These are phyloP conservation scores for Aspergillus heteromorphus DNA, from an alignment of 495 filamentous ascomycete species.

Conservation along the genomic window DNA sequence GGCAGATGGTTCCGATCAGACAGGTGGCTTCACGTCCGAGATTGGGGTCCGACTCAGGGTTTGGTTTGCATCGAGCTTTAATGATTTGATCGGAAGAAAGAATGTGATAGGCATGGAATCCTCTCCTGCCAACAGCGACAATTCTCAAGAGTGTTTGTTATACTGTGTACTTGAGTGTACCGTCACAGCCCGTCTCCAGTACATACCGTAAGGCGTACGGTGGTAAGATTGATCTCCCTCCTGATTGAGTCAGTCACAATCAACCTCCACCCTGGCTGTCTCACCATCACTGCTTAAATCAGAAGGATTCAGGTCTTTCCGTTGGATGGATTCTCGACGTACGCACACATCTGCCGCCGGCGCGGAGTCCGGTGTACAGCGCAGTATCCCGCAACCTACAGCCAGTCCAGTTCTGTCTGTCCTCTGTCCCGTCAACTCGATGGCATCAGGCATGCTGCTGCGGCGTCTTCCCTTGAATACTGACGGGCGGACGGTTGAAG, in stretches of 20 bases:
- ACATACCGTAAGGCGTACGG: not conserved
- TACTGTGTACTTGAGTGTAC: not conserved
- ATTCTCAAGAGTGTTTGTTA: not conserved
- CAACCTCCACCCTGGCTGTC: not conserved
- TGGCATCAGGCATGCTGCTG: not conserved
- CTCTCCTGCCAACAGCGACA: not conserved
- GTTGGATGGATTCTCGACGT: not conserved
- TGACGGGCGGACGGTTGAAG: not conserved
- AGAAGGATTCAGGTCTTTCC: not conserved
- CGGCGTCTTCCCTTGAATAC: not conserved
- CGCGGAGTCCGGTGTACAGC: not conserved
- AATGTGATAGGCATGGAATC: not conserved
- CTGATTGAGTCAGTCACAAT: not conserved
- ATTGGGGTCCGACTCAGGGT: not conserved
- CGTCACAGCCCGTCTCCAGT: not conserved
- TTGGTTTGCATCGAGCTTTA: no score
- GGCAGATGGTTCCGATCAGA: no score
- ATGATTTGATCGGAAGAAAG: not conserved
- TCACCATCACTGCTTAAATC: slow-evolving; percentile 2
- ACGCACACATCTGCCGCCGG: not conserved
- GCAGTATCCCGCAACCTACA: not conserved
- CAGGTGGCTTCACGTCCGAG: no score
- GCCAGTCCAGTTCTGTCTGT: not conserved
- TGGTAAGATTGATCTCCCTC: not conserved
- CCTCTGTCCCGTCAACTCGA: not conserved